Evolutionary conservation across 176 grass and related monocot genomes (phyloP), one percentile per base, ranked within the genome.

Genomic region (Lolium rigidum): DNA sequence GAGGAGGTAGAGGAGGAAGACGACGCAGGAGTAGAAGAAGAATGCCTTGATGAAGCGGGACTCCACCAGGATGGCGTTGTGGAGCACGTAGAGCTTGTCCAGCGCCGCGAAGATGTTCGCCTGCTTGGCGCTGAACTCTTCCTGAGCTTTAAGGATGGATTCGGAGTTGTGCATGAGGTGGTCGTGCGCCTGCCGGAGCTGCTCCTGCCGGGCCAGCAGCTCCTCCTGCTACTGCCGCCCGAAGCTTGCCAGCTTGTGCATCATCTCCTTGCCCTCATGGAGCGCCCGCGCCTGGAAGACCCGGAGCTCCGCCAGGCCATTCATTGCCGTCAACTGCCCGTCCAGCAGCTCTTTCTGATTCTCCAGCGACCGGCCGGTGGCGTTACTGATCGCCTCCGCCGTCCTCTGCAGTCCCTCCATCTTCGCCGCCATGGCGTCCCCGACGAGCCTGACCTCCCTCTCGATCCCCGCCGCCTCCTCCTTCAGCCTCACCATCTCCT

Each of bases 41-140:
- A 94, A 93, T 24, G 95, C 89, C 86, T 93, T 94, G 82, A 94
- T 85, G 86, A 93, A 93, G 15, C 90, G 88, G 4, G 95, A 91
- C 74, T 94, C 92, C 18, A 86, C 84, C 1, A 94, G 80, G 64
- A 97, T 83, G 55, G 90, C 89, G 43, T 93, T 94, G 35, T 91
- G 87, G 13, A 80, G 78, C 72, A 82, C 89, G 52, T 91, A 85
- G 41, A 95, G 88, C 55, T 93, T 97, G 85, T 97, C 92, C 51
- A 97, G 43, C 13, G 92, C 89, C 7, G 95, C 79, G 51, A 95
- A 97, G 24, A 97, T 95, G 78, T 18, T 81, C 11, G 91, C 90
- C 75, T 98, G 95, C 72, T 98, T 90, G 54, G 47, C 38, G 76
- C 88, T 89, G 75, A 91, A 98, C 72, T 95, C 89, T 83, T 98